phyloP scores from a whole-genome alignment of 2,329 filamentous ascomycete genomes.

The Beauveria rudraprayagi region DNA sequence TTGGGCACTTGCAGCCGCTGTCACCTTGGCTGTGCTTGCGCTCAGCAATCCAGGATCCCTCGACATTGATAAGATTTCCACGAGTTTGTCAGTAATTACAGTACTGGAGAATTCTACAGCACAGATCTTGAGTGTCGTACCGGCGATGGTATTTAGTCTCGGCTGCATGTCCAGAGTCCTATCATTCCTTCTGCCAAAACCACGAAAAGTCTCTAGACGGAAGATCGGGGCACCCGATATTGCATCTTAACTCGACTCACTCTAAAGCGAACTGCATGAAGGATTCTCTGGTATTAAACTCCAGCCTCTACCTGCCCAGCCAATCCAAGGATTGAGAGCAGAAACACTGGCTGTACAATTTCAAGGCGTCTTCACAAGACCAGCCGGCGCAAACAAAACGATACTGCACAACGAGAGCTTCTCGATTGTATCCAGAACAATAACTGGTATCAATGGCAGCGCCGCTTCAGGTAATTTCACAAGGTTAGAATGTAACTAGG shows the following conservation, averaged over 20 bases:
- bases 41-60: not conserved
- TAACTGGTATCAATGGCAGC: constrained; percentile 23
- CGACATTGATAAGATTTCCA: constrained; percentile 14
- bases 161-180: constrained; percentile 17
- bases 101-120: constrained; percentile 15
- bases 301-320: not conserved
- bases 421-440: constrained; percentile 2
- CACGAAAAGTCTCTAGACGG: not conserved
- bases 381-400: not conserved
- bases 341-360: not conserved
- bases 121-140: constrained; percentile 15
- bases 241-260: no score
- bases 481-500: constrained; percentile 18
- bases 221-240: not conserved
- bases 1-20: constrained; percentile 14
- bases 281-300: not conserved
- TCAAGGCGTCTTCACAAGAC: not conserved
- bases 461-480: constrained; percentile 30
- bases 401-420: not conserved
- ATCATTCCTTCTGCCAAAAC: constrained; percentile 12
- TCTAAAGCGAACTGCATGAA: not conserved
- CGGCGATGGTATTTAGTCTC: constrained; percentile 12
- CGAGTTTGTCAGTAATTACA: constrained; percentile 17
- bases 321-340: not conserved
- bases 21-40: constrained; percentile 10